phyloP scores from a whole-genome alignment of 139 green algal genomes.

The Klebsormidium nitens region DNA sequence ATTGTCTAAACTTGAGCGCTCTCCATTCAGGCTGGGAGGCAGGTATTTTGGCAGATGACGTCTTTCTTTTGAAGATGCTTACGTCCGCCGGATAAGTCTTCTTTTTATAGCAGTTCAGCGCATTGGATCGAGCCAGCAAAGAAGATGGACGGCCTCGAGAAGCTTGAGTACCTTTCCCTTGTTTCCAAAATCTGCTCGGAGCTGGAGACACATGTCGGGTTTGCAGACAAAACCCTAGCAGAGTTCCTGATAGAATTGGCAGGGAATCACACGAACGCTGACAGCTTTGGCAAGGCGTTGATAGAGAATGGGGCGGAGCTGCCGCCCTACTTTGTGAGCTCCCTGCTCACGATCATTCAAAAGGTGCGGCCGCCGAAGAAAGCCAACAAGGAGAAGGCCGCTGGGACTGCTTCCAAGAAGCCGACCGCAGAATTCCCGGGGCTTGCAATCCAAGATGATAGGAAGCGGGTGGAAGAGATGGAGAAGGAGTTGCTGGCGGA shows the following conservation, averaged over 20 bases:
- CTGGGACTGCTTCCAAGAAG: background rate
- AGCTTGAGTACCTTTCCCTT: constrained; percentile 82
- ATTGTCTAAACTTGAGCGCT: too few species aligned
- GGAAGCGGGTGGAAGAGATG: constrained; percentile 62
- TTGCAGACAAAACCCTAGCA: constrained; percentile 88
- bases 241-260: constrained; percentile 93
- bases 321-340: constrained; percentile 71
- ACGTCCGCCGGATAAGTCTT: too few species aligned
- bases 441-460: constrained; percentile 65
- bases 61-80: too few species aligned
- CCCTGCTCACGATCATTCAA: constrained; percentile 82
- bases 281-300: constrained; percentile 50
- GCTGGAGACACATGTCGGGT: constrained; percentile 87
- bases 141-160: constrained; percentile 62
- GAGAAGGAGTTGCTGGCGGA: constrained; percentile 59
- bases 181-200: constrained; percentile 89
- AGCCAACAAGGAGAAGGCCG: background rate
- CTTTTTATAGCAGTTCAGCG: too few species aligned
- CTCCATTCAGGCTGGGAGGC: too few species aligned
- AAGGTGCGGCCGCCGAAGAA: constrained; percentile 30
- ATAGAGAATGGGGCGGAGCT: constrained; percentile 69
- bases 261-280: constrained; percentile 22
- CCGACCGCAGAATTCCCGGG: constrained; percentile 39
- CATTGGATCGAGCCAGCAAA: too few species aligned
- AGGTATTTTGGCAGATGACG: too few species aligned